Conservation (phyloP, 805 yeast genomes). For the Wickerhamiella brachini region DNA sequence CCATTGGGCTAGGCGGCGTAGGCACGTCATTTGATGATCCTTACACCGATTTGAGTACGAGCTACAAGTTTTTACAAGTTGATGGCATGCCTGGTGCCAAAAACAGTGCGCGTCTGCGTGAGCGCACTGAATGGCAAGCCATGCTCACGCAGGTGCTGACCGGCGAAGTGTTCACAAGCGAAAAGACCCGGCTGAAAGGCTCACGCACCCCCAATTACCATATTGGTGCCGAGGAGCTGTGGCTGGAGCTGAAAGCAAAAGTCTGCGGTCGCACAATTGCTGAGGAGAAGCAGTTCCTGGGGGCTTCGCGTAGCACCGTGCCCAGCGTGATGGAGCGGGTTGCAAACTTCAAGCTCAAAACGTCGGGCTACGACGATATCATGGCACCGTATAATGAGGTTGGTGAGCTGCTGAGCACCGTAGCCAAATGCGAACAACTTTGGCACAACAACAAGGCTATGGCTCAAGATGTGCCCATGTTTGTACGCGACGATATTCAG, state of each 20-base stretch:
- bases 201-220: constrained; percentile 36
- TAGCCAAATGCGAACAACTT: constrained; percentile 52
- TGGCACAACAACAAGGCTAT: constrained; percentile 75
- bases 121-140: constrained; percentile 89
- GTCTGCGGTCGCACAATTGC: constrained; percentile 65
- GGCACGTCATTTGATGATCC: constrained; percentile 24
- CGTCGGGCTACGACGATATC: constrained; percentile 11
- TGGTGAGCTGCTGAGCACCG: constrained; percentile 39
- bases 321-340: constrained; percentile 63
- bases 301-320: constrained; percentile 56
- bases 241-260: constrained; percentile 82
- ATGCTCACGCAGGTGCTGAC: constrained; percentile 83
- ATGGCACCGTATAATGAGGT: constrained; percentile 37
- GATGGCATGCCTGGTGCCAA: constrained; percentile 18
- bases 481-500: constrained; percentile 49
- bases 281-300: constrained; percentile 58
- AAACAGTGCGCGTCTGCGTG: constrained; percentile 30
- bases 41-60: constrained; percentile 16
- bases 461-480: constrained; percentile 62
- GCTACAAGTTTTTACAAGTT: constrained; percentile 15
- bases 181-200: constrained; percentile 49
- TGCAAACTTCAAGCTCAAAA: constrained; percentile 41
- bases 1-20: constrained; percentile 21
- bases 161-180: constrained; percentile 88
- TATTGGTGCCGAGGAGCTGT: constrained; percentile 51